phyloP scores from a whole-genome alignment of 1,284 basidiomycete species.

The Cryptococcus maquisensis region DNA sequence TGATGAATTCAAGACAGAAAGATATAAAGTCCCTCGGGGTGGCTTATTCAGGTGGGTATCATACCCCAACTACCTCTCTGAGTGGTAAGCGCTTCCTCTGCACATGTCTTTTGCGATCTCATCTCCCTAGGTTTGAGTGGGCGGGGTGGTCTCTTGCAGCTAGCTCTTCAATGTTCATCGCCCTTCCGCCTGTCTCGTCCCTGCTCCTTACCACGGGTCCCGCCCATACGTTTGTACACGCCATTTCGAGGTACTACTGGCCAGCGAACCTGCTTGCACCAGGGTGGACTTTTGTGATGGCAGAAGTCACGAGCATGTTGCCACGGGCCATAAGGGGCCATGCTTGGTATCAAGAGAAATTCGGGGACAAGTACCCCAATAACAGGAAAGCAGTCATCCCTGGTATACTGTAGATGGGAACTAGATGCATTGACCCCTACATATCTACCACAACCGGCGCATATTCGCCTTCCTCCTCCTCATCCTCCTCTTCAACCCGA shows the following conservation, averaged over 20 bases:
- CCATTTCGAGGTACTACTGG: constrained; percentile 14
- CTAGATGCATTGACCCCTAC: constrained; percentile 1
- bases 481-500: constrained; percentile 21
- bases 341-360: constrained; percentile 69
- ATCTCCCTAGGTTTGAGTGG: constrained; percentile 65
- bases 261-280: constrained; percentile 53
- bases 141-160: constrained; percentile 66
- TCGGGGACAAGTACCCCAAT: constrained; percentile 62
- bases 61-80: constrained; percentile 90
- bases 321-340: constrained; percentile 76
- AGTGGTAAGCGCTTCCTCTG: constrained; percentile 53
- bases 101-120: not conserved
- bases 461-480: constrained; percentile 48
- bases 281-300: constrained; percentile 69
- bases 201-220: constrained; percentile 9
- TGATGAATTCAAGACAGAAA: constrained; percentile 37
- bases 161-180: constrained; percentile 44
- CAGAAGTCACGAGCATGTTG: constrained; percentile 69
- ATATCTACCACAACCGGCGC: constrained; percentile 45
- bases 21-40: constrained; percentile 77
- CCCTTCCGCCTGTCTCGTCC: constrained; percentile 38
- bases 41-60: constrained; percentile 73
- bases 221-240: not conserved
- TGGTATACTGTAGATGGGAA: constrained; percentile 6
- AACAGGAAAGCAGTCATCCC: constrained; percentile 64